Percentiles rank a stretch among this genome's conserved stretches.
Evolutionary conservation across 2,329 filamentous ascomycete species (phyloP).

Genomic region (Elsinoe arachidis): DNA sequence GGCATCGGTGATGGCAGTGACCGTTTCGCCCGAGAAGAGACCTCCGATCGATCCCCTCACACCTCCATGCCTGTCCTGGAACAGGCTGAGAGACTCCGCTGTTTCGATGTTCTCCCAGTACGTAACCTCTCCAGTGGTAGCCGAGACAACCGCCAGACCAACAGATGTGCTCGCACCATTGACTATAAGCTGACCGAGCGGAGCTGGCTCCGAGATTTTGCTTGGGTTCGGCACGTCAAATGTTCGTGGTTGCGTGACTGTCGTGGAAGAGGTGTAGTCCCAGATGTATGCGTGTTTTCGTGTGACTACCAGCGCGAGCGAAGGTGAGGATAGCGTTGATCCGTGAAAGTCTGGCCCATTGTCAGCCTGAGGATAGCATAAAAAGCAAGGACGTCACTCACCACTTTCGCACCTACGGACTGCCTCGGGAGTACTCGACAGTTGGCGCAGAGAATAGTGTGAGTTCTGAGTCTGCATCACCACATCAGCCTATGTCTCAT

Average conservation of each 20-base stretch:
- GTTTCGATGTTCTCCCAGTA: constrained; percentile 96
- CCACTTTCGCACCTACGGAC: constrained; percentile 16
- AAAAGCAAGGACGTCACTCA: background rate
- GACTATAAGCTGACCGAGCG: constrained; percentile 74
- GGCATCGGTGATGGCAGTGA: constrained; percentile 69
- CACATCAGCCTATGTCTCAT: background rate
- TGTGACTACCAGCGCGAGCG: constrained; percentile 70
- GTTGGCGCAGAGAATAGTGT: constrained; percentile 75
- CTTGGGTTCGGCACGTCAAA: constrained; percentile 70
- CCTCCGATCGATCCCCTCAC: constrained; percentile 67
- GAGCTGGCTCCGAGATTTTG: constrained; percentile 61
- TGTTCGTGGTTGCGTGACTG: constrained; percentile 65
- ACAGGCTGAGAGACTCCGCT: constrained; percentile 73
- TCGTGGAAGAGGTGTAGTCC: constrained; percentile 62
- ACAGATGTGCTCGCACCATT: constrained; percentile 68
- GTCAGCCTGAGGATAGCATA: background rate
- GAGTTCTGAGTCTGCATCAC: constrained; percentile 63
- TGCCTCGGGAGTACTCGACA: constrained; percentile 61
- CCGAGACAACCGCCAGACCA: constrained; percentile 78
- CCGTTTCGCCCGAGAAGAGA: constrained; percentile 67
- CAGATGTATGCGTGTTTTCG: constrained; percentile 78
- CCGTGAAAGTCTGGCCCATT: constrained; percentile 27
- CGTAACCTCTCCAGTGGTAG: constrained; percentile 72
- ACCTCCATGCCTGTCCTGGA: constrained; percentile 71
- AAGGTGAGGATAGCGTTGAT: constrained; percentile 50